Percentiles rank a stretch among this genome's conserved stretches.
phyloP scores from a whole-genome alignment of 1,139 yeast species.

The Candida glucosophila region DNA sequence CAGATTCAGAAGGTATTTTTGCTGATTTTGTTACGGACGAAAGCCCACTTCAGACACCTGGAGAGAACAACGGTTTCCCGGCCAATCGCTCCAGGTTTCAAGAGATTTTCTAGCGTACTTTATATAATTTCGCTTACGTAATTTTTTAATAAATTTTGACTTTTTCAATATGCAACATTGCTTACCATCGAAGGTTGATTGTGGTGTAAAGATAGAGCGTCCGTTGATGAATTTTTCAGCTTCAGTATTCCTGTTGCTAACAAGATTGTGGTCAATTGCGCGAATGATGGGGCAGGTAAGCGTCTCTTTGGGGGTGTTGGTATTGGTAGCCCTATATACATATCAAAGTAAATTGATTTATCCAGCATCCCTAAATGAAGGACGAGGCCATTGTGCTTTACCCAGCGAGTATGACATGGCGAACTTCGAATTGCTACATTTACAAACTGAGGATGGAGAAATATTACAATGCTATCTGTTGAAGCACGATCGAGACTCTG shows the following conservation, averaged over 20 bases:
- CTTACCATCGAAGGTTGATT: no score
- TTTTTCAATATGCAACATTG: no score
- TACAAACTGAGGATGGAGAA: constrained; percentile 64
- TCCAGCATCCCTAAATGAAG: constrained; percentile 76
- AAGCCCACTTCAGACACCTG: no score
- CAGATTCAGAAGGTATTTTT: neutral
- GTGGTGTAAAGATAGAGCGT: no score
- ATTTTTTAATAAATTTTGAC: no score
- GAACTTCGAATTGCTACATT: constrained; percentile 46
- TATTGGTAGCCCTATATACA: constrained; percentile 49
- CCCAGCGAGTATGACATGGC: constrained; percentile 70
- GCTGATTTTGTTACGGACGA: no score
- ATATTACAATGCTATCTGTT: constrained; percentile 34
- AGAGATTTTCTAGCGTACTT: no score
- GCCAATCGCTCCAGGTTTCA: no score
- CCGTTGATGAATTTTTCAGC: neutral
- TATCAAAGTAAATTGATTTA: constrained; percentile 69
- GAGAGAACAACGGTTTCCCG: no score
- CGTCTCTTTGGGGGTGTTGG: constrained; percentile 26
- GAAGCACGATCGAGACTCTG: constrained; percentile 36
- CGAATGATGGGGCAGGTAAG: constrained; percentile 26
- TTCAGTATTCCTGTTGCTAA: no score
- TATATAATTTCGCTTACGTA: no score
- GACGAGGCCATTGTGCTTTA: constrained; percentile 65
- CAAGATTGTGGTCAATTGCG: no score